These are phyloP conservation scores for Lupinus albus DNA, from an alignment of 306 rosid species.

Conservation along the genomic window DNA sequence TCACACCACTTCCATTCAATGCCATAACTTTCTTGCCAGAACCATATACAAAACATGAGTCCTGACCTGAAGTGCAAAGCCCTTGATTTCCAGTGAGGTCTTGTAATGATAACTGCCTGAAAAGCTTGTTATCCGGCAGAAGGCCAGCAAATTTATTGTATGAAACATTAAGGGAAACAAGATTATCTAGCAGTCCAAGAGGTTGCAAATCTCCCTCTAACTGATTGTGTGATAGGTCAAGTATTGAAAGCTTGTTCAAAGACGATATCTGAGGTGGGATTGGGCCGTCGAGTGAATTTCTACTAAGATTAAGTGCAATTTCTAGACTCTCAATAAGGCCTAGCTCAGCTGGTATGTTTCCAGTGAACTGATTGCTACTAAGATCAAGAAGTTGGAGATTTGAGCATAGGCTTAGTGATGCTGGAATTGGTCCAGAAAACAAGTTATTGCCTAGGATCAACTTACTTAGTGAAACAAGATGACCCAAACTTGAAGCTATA, in stretches of 20 bases:
- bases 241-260: constrained; percentile 73
- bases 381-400: constrained; percentile 92
- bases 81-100: constrained; percentile 74
- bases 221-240: constrained; percentile 85
- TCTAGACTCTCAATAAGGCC: constrained; percentile 69
- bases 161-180: constrained; percentile 87
- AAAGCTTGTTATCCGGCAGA: constrained; percentile 85
- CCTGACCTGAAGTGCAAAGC: constrained; percentile 65
- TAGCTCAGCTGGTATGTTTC: constrained; percentile 67
- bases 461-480: constrained; percentile 68
- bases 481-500: constrained; percentile 70
- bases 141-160: constrained; percentile 69
- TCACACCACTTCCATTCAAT: constrained; percentile 42
- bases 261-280: constrained; percentile 74
- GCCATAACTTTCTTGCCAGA: constrained; percentile 41
- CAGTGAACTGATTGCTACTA: constrained; percentile 70
- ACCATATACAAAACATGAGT: constrained; percentile 66
- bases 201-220: constrained; percentile 74
- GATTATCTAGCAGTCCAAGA: constrained; percentile 67
- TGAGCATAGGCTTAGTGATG: constrained; percentile 67
- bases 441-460: constrained; percentile 70
- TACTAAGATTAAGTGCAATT: constrained; percentile 83
- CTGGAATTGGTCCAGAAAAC: constrained; percentile 78
- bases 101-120: constrained; percentile 67
- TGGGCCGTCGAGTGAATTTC: constrained; percentile 66